Percentiles rank a stretch among this genome's conserved stretches.
phyloP scores from a whole-genome alignment of 139 green algal genomes.

The Coelastrella sp. region DNA sequence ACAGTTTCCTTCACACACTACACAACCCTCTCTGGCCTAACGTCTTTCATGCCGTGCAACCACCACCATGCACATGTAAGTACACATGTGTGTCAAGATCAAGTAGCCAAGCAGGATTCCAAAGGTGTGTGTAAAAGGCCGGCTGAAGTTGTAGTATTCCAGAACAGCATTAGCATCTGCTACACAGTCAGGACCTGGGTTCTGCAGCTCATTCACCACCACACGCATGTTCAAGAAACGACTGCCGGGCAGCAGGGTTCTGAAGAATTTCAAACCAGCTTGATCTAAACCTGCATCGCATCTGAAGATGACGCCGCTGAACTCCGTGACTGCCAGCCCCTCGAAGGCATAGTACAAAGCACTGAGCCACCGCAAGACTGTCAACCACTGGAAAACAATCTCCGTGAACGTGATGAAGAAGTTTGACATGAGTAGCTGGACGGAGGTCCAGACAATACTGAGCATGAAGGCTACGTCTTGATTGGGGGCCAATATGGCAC shows the following conservation, averaged over 20 bases:
- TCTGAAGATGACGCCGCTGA: conserved; percentile 33
- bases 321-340: conserved; percentile 47
- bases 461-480: conserved; percentile 62
- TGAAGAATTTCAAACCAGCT: conserved; percentile 20
- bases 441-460: conserved; percentile 50
- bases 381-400: conserved; percentile 49
- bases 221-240: conserved; percentile 17
- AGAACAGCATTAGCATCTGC: conserved; percentile 42
- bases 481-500: conserved; percentile 53
- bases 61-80: conserved; percentile 41
- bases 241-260: conserved; percentile 26
- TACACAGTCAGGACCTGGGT: conserved; percentile 36
- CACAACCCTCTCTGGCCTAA: neutral
- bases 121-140: conserved; percentile 37
- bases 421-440: conserved; percentile 56
- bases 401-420: conserved; percentile 57
- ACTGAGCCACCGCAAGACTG: conserved; percentile 43
- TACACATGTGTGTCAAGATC: conserved; percentile 14
- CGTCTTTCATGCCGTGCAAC: conserved; percentile 36
- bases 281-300: conserved; percentile 44
- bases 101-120: conserved; percentile 38
- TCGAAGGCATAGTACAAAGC: conserved; percentile 59
- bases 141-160: conserved; percentile 32
- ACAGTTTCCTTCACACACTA: too few species aligned
- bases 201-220: conserved; percentile 31